Evolutionary conservation across 805 yeast genomes (phyloP), one percentile per base, ranked within the genome.

Genomic region (Ogataea nakhonphanomensis): DNA sequence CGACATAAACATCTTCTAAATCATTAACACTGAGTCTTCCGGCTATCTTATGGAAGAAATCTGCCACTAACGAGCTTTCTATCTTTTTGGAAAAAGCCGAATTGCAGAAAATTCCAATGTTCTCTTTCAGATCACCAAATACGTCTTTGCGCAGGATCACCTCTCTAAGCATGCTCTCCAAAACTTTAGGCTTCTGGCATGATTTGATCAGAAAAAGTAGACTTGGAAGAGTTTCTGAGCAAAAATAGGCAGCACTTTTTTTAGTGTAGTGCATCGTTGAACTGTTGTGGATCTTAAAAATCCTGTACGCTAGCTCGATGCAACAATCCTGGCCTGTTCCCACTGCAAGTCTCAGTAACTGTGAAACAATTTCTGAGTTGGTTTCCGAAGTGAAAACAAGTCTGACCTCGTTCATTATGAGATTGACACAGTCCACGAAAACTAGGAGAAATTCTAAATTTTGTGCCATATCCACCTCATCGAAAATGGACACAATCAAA

Each of bases 1-100:
- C 43, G n/a, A 64, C 57, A 53, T 71, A 80, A 1, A 77, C 51
- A 2, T 64, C 58, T 55, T 83, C 87, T 32, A 81, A 62, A 3
- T 65, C 54, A 0, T 51, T 35, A 23, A 70, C 58, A 33, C 71
- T 67, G 5, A 62, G 33, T 45, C 65, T 37, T 40, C 58, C 35
- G 55, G 68, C 46, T 44, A 61, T 33, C 37, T 61, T 30, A 52
- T 54, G 36, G 61, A 67, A 51, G 50, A 60, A 39, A 52, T 45
- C 45, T 22, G 48, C 51, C 41, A 73, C 30, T 51, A 59, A 36
- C 12, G 43, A 22, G 21, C 43, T 6, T 49, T 44, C 14, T 49
- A 55, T 14, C n/a, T 38, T 20, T 30, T 9, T 38, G 40, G 30
- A 38, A 32, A 23, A 46, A 30, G 40, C 55, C 38, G 34, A 46